phyloP scores from a whole-genome alignment of 179 eudicot species.

The Sideroxylon spinosum region DNA sequence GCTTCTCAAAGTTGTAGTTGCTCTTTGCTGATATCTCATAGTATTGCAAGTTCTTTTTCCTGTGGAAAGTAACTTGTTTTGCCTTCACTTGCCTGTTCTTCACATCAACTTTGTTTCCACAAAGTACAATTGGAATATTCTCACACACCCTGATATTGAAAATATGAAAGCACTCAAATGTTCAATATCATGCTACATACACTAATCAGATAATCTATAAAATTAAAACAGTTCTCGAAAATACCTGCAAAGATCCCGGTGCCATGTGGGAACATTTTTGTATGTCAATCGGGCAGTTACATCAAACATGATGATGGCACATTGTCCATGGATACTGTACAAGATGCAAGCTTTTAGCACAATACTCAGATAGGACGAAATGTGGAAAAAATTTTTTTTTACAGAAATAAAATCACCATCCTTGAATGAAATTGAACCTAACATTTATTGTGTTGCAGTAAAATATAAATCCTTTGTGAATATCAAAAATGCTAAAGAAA shows the following conservation, averaged over 20 bases:
- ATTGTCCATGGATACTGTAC: slow-evolving; percentile 47
- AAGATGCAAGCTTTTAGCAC: not conserved
- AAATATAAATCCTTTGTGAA: not conserved
- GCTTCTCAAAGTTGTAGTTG: slow-evolving; percentile 47
- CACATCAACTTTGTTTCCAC: slow-evolving; percentile 56
- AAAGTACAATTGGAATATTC: slow-evolving; percentile 49
- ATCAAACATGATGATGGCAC: slow-evolving; percentile 52
- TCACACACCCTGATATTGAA: slow-evolving; percentile 38
- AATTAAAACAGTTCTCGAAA: not conserved
- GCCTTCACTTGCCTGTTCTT: slow-evolving; percentile 54
- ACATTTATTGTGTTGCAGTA: not conserved
- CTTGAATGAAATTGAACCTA: not conserved
- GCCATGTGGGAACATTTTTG: slow-evolving; percentile 55
- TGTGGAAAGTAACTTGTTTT: slow-evolving; percentile 47
- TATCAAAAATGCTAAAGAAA: not conserved
- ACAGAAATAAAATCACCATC: not conserved
- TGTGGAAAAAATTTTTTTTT: not conserved
- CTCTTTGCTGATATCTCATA: slow-evolving; percentile 52
- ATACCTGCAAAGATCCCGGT: slow-evolving; percentile 47
- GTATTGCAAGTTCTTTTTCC: slow-evolving; percentile 48
- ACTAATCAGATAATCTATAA: no score
- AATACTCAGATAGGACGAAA: not conserved
- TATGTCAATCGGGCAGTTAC: slow-evolving; percentile 49
- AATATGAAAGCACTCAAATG: not conserved
- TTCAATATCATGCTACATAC: not conserved